Percentiles rank a stretch among this genome's conserved stretches.
Conservation (phyloP, 768 basidiomycete genomes). For the Xerocomus brunneocitrinus region DNA sequence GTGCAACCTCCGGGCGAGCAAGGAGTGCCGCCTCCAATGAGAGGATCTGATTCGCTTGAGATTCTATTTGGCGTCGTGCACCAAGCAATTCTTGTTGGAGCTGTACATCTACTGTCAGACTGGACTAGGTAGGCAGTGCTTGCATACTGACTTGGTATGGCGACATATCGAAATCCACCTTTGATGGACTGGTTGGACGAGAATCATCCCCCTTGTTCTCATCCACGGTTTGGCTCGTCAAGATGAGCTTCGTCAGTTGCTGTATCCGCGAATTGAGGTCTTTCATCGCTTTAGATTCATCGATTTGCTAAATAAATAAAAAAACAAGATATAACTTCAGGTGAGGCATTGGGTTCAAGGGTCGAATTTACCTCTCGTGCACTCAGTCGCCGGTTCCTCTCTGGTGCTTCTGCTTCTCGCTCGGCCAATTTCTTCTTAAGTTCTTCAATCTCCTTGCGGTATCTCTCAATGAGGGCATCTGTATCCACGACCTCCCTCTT, state of each 20-base stretch:
- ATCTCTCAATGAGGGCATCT: conserved; percentile 89
- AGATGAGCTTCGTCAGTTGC: conserved; percentile 77
- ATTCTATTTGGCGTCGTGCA: conserved; percentile 70
- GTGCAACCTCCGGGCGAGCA: conserved; percentile 61
- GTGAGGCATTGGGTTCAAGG: neutral
- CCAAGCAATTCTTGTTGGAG: conserved; percentile 86
- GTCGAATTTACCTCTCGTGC: conserved; percentile 38
- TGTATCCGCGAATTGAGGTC: conserved; percentile 77
- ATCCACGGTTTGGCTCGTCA: conserved; percentile 82
- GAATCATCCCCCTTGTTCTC: conserved; percentile 65
- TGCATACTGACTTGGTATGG: conserved; percentile 62
- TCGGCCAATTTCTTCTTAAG: conserved; percentile 71
- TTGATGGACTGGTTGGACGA: conserved; percentile 76
- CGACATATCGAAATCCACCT: conserved; percentile 87
- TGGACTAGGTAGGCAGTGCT: neutral
- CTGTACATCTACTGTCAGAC: conserved; percentile 30
- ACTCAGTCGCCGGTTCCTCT: conserved; percentile 38
- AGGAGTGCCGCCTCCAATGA: conserved; percentile 76
- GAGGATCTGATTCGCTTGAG: conserved; percentile 78
- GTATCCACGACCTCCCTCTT: conserved; percentile 94
- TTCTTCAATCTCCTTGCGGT: conserved; percentile 91
- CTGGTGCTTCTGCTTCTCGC: conserved; percentile 59
- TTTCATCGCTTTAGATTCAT: conserved; percentile 80
- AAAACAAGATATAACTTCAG: neutral
- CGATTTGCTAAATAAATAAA: conserved; percentile 54